Conservation (phyloP, 306 rosid genomes). For the Inga leiocalycina region DNA sequence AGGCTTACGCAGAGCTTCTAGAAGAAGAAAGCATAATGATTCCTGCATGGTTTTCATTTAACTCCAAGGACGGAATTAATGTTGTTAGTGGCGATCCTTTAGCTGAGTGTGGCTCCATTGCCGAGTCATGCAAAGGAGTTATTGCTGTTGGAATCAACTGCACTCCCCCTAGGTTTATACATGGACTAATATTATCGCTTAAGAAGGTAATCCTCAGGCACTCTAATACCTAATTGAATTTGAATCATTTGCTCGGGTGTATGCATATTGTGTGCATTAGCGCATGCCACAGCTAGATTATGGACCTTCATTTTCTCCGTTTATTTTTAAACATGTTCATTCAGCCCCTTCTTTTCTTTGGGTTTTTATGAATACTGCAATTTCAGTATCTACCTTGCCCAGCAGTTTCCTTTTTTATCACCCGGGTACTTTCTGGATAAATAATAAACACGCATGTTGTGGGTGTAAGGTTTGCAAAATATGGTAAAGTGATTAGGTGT, state of each 20-base stretch:
- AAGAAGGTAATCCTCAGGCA: constrained; percentile 49
- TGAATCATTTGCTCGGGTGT: neutral
- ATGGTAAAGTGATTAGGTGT: neutral
- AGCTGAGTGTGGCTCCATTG: constrained; percentile 48
- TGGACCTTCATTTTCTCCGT: constrained; percentile 14
- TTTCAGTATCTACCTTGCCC: neutral
- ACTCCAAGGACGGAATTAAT: constrained; percentile 62
- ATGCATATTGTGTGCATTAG: neutral
- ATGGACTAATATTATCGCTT: constrained; percentile 47
- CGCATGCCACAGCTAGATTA: neutral
- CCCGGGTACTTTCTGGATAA: neutral
- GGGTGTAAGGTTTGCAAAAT: constrained; percentile 26
- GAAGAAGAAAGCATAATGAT: constrained; percentile 50
- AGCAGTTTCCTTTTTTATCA: neutral
- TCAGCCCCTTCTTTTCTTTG: neutral
- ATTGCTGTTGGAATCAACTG: constrained; percentile 64
- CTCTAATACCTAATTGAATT: constrained; percentile 19
- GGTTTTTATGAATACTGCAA: constrained; percentile 18
- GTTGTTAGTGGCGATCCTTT: constrained; percentile 65
- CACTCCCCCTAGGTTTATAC: constrained; percentile 66
- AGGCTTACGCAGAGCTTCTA: constrained; percentile 59
- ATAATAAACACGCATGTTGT: neutral
- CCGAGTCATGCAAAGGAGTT: constrained; percentile 55
- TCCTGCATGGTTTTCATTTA: constrained; percentile 66
- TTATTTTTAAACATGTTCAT: constrained; percentile 17